Evolutionary conservation across 768 basidiomycete genomes (phyloP).

Genomic region (Agrocybe praecox): DNA sequence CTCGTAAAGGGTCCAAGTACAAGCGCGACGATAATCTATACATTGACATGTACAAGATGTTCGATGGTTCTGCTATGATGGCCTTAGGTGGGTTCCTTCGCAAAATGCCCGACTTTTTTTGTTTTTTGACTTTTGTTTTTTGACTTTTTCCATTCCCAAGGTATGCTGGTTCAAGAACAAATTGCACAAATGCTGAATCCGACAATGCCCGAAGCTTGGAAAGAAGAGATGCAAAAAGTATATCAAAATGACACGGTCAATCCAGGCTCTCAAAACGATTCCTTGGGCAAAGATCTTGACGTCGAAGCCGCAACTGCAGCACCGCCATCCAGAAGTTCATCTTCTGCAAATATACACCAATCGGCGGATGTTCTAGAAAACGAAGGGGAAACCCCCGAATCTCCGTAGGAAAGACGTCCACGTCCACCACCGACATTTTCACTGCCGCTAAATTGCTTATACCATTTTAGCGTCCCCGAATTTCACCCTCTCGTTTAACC

Average conservation of each 20-base stretch:
- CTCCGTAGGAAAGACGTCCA: too few relatives aligned
- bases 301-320: background rate
- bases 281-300: slow-evolving; percentile 14
- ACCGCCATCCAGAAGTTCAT: too few relatives aligned
- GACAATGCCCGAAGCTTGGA: slow-evolving; percentile 48
- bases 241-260: slow-evolving; percentile 14
- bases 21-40: slow-evolving; percentile 25
- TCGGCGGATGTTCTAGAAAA: too few relatives aligned
- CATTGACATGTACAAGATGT: slow-evolving; percentile 73
- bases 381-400: too few relatives aligned
- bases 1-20: slow-evolving; percentile 3
- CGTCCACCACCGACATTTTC: too few relatives aligned
- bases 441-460: too few relatives aligned
- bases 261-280: slow-evolving; percentile 14
- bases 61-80: slow-evolving; percentile 75
- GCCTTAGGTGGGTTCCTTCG: slow-evolving; percentile 57
- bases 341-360: too few relatives aligned
- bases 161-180: slow-evolving; percentile 72
- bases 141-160: slow-evolving; percentile 30
- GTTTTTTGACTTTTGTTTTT: background rate
- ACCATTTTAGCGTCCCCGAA: too few relatives aligned
- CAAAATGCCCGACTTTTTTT: background rate
- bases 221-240: slow-evolving; percentile 31
- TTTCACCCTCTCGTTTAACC: too few relatives aligned
- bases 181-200: slow-evolving; percentile 45